Base-by-base conservation (phyloP, 2,329 filamentous ascomycete species). In the Cercospora nicotianae region DNA sequence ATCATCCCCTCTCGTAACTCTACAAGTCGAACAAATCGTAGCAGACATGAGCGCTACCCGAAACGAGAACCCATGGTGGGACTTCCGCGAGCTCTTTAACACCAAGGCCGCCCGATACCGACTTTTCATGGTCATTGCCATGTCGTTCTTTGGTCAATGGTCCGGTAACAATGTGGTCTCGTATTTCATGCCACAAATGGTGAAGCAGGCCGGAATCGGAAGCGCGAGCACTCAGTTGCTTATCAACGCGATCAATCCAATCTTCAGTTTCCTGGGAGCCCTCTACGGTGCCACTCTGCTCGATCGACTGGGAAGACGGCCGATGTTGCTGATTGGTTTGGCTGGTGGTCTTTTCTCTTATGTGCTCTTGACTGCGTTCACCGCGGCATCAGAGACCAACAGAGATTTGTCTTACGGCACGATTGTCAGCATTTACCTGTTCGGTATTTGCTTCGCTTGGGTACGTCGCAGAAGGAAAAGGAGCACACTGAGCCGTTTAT, bases 31-130 rank as follows among this genome's bases (percentile, higher is more conserved):
- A 20, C 79, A 81, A 57, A 81, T 81, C 28, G 68, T 67, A 6
- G 67, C 65, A 16, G 67, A 71, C 28, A 69, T 72, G 64, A 53
- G 58, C 87, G 85, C 84, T 81, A 88, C 75, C 87, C 84, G 78
- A 76, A 69, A 70, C 55, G 70, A 70, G 12, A 72, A 72, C 28
- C 68, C 66, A n/a, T 72, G 70, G 70, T 72, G 70, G 70, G 70
- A 72, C 59, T 72, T 70, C 62, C 64, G 82, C 8, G 85, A 86
- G 69, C 79, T 86, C 31, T 75, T 81, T 71, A 80, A 81, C 64
- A 85, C 82, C 3, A 79, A 78, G 16, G 85, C 83, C 18, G 87
- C 87, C 71, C 81, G 86, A 18, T 83, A 84, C 69, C 75, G 80
- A 55, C 68, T 81, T 18, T 75, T 74, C 64, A 77, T 80, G 74